phyloP scores from a whole-genome alignment of 2,329 filamentous ascomycete genomes.

The Cladosporium colombiae region DNA sequence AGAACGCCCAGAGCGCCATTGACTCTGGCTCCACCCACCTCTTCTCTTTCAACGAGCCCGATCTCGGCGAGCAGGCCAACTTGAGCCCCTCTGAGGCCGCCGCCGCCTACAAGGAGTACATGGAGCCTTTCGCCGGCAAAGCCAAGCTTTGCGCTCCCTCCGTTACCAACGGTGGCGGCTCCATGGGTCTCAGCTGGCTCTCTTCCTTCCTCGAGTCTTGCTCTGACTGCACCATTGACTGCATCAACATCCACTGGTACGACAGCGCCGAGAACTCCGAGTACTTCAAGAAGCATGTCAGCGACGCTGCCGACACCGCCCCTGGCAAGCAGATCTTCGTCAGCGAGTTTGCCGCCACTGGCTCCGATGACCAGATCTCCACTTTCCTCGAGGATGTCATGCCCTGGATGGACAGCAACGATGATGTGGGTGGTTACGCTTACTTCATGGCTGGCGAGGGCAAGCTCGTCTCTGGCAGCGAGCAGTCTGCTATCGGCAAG shows the following conservation, averaged over 20 bases:
- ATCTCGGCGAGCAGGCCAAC: constrained; percentile 62
- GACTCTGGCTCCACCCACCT: constrained; percentile 56
- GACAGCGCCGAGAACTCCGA: constrained; percentile 48
- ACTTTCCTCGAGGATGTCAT: constrained; percentile 55
- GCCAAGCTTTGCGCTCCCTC: constrained; percentile 60
- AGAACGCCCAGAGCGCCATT: constrained; percentile 55
- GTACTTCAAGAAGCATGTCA: constrained; percentile 58
- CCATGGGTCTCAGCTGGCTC: constrained; percentile 58
- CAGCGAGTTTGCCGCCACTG: constrained; percentile 63
- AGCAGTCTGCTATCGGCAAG: constrained; percentile 33
- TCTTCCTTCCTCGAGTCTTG: constrained; percentile 56
- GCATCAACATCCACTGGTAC: constrained; percentile 67
- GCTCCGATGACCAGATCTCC: constrained; percentile 44
- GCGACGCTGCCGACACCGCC: constrained; percentile 41
- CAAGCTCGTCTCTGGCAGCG: constrained; percentile 36
- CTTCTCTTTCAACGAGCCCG: constrained; percentile 73
- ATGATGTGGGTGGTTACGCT: constrained; percentile 44
- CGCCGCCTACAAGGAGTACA: constrained; percentile 53
- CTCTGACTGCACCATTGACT: constrained; percentile 57
- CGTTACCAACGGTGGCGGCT: constrained; percentile 62
- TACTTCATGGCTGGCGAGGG: constrained; percentile 42
- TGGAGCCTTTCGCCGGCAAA: constrained; percentile 58
- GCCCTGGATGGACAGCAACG: constrained; percentile 46
- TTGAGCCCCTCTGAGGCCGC: constrained; percentile 56
- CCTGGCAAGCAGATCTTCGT: constrained; percentile 56